phyloP scores from a whole-genome alignment of 352 stramenopile species.

The Globisporangium mamillatum region DNA sequence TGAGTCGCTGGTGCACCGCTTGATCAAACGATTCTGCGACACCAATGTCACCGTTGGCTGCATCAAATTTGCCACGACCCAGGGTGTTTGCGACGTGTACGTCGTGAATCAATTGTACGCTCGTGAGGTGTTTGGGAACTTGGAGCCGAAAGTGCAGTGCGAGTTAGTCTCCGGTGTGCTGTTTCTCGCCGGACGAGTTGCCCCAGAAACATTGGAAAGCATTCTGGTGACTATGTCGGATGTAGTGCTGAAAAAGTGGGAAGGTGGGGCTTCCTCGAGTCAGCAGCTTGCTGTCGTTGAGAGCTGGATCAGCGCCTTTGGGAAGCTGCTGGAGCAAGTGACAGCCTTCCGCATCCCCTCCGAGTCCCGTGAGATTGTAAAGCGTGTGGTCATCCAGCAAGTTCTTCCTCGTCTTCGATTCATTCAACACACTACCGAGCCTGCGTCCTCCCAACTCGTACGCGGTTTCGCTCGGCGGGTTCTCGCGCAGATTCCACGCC shows the following conservation, averaged over 20 bases:
- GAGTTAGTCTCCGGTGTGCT: constrained; percentile 2
- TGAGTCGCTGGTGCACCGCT: constrained; percentile 11
- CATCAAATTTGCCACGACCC: constrained; percentile 32
- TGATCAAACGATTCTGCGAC: constrained; percentile 15
- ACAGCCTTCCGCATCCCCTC: not conserved
- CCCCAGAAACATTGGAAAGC: not conserved
- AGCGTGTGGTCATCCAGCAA: constrained; percentile 4
- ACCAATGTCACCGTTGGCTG: constrained; percentile 23
- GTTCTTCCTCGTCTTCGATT: constrained; percentile 9
- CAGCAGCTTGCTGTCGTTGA: constrained; percentile 1
- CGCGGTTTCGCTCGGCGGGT: constrained; percentile 10
- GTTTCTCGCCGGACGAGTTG: constrained; percentile 6
- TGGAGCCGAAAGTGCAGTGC: constrained; percentile 7
- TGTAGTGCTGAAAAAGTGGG: constrained; percentile 4
- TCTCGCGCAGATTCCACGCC: constrained; percentile 11
- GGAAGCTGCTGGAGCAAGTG: not conserved
- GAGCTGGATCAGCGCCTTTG: constrained; percentile 14
- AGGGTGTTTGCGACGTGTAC: constrained; percentile 37
- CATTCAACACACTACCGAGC: not conserved
- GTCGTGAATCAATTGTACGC: constrained; percentile 21
- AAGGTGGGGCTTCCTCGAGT: not conserved
- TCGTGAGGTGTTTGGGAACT: constrained; percentile 1
- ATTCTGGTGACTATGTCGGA: constrained; percentile 1
- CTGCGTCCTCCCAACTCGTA: not conserved
- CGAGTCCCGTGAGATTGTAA: constrained; percentile 14